phyloP scores from a whole-genome alignment of 768 basidiomycete species.

The Serpula lacrymans region DNA sequence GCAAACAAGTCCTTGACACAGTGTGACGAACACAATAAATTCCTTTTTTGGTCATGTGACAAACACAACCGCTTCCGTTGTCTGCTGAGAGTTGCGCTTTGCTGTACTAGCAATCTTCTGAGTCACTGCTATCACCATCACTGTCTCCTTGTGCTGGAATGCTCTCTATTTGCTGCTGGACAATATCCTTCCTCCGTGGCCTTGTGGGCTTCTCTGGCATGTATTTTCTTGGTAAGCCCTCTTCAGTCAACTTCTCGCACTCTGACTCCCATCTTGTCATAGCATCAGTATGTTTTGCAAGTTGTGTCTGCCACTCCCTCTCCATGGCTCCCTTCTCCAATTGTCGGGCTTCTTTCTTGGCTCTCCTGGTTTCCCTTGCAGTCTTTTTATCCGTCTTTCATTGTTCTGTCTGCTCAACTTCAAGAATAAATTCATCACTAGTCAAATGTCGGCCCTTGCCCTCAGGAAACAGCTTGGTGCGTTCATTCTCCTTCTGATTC shows the following conservation, averaged over 20 bases:
- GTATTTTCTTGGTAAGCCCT: slow-evolving; percentile 1
- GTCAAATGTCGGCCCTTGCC: slow-evolving; percentile 16
- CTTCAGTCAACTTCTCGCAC: slow-evolving; percentile 3
- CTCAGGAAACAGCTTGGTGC: slow-evolving; percentile 8
- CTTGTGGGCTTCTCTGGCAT: slow-evolving; percentile 1
- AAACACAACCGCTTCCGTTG: no score
- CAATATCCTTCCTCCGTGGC: neutral
- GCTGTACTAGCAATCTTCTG: no score
- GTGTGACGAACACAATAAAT: no score
- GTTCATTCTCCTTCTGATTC: slow-evolving; percentile 12
- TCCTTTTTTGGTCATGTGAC: no score
- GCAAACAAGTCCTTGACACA: no score
- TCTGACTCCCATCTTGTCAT: neutral
- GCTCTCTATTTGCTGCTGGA: no score
- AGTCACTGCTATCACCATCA: no score
- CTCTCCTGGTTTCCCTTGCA: slow-evolving; percentile 1
- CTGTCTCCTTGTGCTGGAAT: no score
- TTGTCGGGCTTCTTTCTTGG: slow-evolving; percentile 2
- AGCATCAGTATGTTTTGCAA: slow-evolving; percentile 4
- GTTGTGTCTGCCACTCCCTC: slow-evolving; percentile 6
- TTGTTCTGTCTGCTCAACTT: slow-evolving; percentile 5
- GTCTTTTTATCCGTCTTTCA: slow-evolving; percentile 1
- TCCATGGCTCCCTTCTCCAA: slow-evolving; percentile 9
- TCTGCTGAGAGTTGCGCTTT: no score
- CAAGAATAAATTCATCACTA: slow-evolving; percentile 5